Evolutionary conservation across 345 rosid genomes (phyloP).

Genomic region (Aquilaria sinensis): DNA sequence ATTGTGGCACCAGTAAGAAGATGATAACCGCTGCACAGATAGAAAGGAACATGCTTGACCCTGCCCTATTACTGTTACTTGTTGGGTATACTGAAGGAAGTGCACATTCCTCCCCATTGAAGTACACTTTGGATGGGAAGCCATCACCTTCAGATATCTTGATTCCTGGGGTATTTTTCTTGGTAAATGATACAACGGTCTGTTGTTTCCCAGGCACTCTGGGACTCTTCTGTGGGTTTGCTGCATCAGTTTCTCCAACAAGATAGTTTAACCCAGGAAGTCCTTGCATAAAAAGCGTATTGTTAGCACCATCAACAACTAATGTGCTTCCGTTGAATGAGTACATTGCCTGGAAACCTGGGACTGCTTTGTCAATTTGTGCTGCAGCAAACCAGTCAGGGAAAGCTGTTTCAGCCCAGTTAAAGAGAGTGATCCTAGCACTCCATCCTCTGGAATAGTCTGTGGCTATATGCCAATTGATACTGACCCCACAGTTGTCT

Average conservation of each 20-base stretch:
- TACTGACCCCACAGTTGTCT: constrained; percentile 89
- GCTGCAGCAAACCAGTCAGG: constrained; percentile 89
- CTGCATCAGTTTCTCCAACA: constrained; percentile 55
- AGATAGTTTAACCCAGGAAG: constrained; percentile 74
- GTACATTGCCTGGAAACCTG: constrained; percentile 71
- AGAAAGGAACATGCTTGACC: constrained; percentile 16
- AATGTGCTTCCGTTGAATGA: constrained; percentile 67
- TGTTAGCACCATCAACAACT: constrained; percentile 34
- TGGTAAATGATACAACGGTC: constrained; percentile 74
- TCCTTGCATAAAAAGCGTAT: constrained; percentile 75
- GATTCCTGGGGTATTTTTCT: constrained; percentile 67
- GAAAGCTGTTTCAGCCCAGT: constrained; percentile 72
- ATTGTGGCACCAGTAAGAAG: constrained; percentile 32
- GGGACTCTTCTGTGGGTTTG: constrained; percentile 51
- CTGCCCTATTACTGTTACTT: constrained; percentile 28
- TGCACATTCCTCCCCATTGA: constrained; percentile 91
- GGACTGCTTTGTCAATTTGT: constrained; percentile 53
- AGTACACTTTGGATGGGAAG: constrained; percentile 84
- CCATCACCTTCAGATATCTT: constrained; percentile 72
- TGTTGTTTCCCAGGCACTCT: constrained; percentile 95
- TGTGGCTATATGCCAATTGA: constrained; percentile 80
- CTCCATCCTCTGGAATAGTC: constrained; percentile 83
- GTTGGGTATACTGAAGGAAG: constrained; percentile 61
- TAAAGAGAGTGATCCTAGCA: constrained; percentile 84
- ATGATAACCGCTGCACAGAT: constrained; percentile 23